phyloP scores from a whole-genome alignment of 192 early-diverging fungal species.

The Rhizophagus clarus region DNA sequence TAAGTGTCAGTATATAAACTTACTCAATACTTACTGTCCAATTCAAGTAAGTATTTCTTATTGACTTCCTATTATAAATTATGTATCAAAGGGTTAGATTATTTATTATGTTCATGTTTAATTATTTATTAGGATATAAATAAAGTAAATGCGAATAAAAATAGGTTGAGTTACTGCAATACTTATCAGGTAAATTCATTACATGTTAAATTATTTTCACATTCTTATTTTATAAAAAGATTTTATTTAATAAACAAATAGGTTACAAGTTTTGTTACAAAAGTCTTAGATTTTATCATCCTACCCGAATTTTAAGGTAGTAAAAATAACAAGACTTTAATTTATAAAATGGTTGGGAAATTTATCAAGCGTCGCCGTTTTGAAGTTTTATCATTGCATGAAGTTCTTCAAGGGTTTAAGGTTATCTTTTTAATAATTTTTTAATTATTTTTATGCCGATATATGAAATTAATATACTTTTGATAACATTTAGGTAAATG shows the following conservation, averaged over 20 bases:
- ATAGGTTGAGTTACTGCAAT: neutral
- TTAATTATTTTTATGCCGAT: neutral
- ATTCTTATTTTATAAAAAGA: neutral
- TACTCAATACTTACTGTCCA: neutral
- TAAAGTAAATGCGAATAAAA: neutral
- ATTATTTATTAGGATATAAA: neutral
- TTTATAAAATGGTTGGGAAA: neutral
- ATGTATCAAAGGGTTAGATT: neutral
- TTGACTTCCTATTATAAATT: too few relatives aligned
- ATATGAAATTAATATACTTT: too few relatives aligned
- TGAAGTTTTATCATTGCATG: neutral
- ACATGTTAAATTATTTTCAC: neutral
- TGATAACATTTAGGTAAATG: neutral
- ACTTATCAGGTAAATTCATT: neutral
- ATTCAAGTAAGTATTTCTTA: neutral
- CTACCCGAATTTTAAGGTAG: neutral
- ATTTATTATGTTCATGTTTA: neutral
- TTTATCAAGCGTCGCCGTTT: neutral
- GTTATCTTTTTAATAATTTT: neutral
- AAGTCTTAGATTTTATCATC: neutral
- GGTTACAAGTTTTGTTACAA: neutral
- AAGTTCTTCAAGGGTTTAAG: neutral
- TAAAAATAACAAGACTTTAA: neutral
- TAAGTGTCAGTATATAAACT: neutral
- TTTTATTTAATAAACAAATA: neutral